A percentile compares a stretch with the other conserved stretches of the same genome.
Conservation (phyloP, 148 eudicot species). For the Diospyros kaki region DNA sequence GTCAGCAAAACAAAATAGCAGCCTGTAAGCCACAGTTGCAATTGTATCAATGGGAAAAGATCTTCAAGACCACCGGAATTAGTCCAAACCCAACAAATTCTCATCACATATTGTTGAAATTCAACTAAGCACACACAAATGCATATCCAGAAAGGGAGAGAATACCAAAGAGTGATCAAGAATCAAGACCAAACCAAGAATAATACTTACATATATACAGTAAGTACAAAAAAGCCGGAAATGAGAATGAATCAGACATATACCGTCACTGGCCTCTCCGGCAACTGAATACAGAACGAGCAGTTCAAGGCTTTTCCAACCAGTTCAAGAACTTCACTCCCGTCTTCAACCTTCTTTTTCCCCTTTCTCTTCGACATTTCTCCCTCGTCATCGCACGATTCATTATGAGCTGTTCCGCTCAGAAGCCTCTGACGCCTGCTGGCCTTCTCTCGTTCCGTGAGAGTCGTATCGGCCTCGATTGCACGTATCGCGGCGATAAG, state of each 20-base stretch:
- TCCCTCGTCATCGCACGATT: constrained; percentile 11
- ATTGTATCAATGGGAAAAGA: too few species aligned
- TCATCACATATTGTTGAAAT: too few species aligned
- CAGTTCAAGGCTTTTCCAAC: constrained; percentile 57
- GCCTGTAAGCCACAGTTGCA: too few species aligned
- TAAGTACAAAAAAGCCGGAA: not conserved
- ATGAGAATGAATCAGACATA: not conserved
- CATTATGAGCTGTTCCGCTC: constrained; percentile 32
- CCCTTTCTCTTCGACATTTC: not conserved
- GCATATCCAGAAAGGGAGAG: too few species aligned
- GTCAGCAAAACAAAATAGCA: too few species aligned
- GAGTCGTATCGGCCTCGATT: constrained; percentile 56
- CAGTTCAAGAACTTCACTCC: constrained; percentile 44
- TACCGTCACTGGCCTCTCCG: constrained; percentile 93
- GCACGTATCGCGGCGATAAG: constrained; percentile 47
- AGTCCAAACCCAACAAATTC: too few species aligned
- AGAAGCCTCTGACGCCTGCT: constrained; percentile 55
- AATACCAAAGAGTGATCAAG: too few species aligned
- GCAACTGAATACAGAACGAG: constrained; percentile 77
- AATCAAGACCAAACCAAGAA: too few species aligned
- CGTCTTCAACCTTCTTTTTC: constrained; percentile 22
- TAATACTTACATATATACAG: too few species aligned
- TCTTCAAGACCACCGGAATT: too few species aligned
- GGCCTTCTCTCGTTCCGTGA: constrained; percentile 72
- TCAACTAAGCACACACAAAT: too few species aligned